Evolutionary conservation across 2,329 filamentous ascomycete species (phyloP).

Genomic region (Thielaviopsis musarum): DNA sequence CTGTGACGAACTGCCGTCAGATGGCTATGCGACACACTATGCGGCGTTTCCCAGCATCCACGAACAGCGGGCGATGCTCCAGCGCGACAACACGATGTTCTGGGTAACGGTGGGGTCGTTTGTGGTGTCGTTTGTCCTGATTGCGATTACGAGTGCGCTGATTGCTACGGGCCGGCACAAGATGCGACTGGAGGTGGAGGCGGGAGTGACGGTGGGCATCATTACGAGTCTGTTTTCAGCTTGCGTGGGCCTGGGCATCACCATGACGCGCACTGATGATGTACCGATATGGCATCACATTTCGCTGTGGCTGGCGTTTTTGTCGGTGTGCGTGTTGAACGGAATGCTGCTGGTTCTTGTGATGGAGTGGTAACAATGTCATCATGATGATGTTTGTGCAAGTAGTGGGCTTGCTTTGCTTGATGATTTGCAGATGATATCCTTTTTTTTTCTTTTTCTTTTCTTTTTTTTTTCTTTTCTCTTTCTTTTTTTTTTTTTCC

Average conservation of each 20-base stretch:
- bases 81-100: slow-evolving; percentile 39
- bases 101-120: slow-evolving; percentile 38
- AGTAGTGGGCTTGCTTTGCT: background rate
- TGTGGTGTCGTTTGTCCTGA: slow-evolving; percentile 41
- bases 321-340: slow-evolving; percentile 24
- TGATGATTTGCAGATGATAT: background rate
- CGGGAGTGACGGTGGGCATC: slow-evolving; percentile 52
- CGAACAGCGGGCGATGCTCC: slow-evolving; percentile 31
- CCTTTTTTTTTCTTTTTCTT: slow-evolving; percentile 1
- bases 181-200: slow-evolving; percentile 54
- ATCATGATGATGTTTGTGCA: background rate
- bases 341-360: slow-evolving; percentile 28
- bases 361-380: slow-evolving; percentile 15
- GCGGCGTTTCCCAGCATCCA: slow-evolving; percentile 31
- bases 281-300: slow-evolving; percentile 27
- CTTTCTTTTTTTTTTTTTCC: background rate
- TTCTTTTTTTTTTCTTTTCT: no score
- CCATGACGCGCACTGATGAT: slow-evolving; percentile 33
- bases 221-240: slow-evolving; percentile 49
- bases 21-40: slow-evolving; percentile 37
- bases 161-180: slow-evolving; percentile 51
- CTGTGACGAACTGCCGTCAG: slow-evolving; percentile 30
- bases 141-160: slow-evolving; percentile 47
- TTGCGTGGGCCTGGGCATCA: slow-evolving; percentile 41
- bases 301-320: slow-evolving; percentile 23